Percentiles rank a stretch among this genome's conserved stretches.
Evolutionary conservation across 495 filamentous ascomycete genomes (phyloP).

Genomic region (Chaetomium cochliodes): DNA sequence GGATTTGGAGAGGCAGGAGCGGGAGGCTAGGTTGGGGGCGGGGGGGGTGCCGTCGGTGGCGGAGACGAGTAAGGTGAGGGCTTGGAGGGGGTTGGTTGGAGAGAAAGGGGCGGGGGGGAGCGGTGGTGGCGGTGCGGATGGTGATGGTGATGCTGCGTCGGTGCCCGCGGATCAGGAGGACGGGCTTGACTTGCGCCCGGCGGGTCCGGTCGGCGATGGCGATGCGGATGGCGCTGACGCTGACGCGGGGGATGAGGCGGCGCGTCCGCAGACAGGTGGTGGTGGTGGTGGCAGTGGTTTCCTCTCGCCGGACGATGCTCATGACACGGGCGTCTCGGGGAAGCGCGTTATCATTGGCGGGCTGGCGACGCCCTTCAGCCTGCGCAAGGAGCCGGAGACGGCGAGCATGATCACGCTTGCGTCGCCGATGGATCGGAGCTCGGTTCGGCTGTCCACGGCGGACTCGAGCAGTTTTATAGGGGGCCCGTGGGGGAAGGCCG

Average conservation of each 20-base stretch:
- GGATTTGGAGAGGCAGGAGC: slow-evolving; percentile 38
- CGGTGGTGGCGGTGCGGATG: background rate
- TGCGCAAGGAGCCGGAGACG: slow-evolving; percentile 48
- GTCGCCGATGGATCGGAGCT: slow-evolving; percentile 32
- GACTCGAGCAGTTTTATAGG: slow-evolving; percentile 10
- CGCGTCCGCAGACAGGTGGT: background rate
- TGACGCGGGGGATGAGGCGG: background rate
- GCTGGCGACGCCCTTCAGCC: slow-evolving; percentile 52
- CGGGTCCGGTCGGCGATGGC: slow-evolving; percentile 12
- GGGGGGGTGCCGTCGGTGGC: background rate
- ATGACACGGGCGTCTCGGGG: slow-evolving; percentile 42
- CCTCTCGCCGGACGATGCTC: slow-evolving; percentile 26
- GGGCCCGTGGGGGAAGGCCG: background rate
- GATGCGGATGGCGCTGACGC: background rate
- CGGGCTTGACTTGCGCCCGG: slow-evolving; percentile 27
- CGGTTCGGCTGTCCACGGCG: slow-evolving; percentile 10
- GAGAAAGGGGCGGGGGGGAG: slow-evolving; percentile 42
- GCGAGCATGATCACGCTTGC: slow-evolving; percentile 56
- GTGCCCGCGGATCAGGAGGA: slow-evolving; percentile 26
- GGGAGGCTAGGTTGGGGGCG: slow-evolving; percentile 13
- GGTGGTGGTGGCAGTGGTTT: too few relatives aligned
- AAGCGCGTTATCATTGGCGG: slow-evolving; percentile 51
- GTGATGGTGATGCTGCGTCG: background rate
- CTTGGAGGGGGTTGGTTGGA: slow-evolving; percentile 41
- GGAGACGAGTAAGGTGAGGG: slow-evolving; percentile 19